Base-by-base conservation (phyloP, 768 basidiomycete species). In the Lactarius tabidus region DNA sequence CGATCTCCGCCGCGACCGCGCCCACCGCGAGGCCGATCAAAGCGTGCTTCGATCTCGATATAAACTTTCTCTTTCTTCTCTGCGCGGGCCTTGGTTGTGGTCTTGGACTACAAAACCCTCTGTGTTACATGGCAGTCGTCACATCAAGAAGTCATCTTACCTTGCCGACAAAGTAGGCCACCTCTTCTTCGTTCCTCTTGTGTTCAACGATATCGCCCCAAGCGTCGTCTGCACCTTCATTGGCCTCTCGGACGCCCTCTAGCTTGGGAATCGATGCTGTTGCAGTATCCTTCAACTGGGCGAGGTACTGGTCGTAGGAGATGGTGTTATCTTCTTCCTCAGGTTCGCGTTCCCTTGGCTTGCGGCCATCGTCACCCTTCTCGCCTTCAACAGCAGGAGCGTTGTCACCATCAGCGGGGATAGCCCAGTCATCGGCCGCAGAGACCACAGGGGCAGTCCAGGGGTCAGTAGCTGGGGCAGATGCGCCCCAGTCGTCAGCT, bases 321-420 rank as follows among this genome's bases (percentile, higher is more conserved):
- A 97, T 84, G 52, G 92, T 94, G 78, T 94, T 92, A 77, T 95
- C 93, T 75, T 94, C 91, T 73, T 95, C 93, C 70, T 95, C 93
- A 23, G 77, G 79, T 72, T 91, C 88, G 20, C 81, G 78, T 60
- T 87, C 84, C 70, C 77, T 82, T 74, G 77, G 77, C 6, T 75
- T 67, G 54, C 76, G 80, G 29, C 68, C 68, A 56, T 74, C 71
- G 23, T 72, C 77, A 28, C 69, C 64, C 20, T 81, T 70, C 60
- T 74, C 75, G 35, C 57, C 79, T 38, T 74, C 75, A 59, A 77
- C 76, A 9, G 76, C 74, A 43, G 73, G 73, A 53, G 68, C 73
- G 3, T 70, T 55, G 12, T 72, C 73, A 39, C 73, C 52, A 38
- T 75, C 65, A 31, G 77, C 73, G 28, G 70, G 70, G n/a, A 74